Base-by-base conservation (phyloP, 2,329 filamentous ascomycete genomes). In the Emericellopsis cladophorae region DNA sequence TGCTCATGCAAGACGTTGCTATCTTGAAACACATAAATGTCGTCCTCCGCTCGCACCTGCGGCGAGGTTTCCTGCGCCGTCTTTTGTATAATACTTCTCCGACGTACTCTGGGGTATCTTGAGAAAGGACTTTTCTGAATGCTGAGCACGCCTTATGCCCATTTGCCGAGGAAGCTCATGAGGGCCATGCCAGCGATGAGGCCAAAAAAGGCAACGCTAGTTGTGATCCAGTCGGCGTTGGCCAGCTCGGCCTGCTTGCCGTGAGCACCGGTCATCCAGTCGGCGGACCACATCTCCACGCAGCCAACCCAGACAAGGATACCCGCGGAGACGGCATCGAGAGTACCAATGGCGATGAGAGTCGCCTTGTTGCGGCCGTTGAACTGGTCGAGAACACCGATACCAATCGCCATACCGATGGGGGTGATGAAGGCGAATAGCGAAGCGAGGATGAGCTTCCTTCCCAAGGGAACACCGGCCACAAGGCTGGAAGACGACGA, bases 301-400 rank as follows among this genome's bases (percentile, higher is more conserved):
- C 88, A 60, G 2, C 81, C 81, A 2, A 88, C 82, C 81, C 84
- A 89, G n/a, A 83, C 63, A 26, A 89, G 65, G 36, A 90, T 84
- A 23, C 84, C 84, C 0, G 84, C 81, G 1, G 77, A 84, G 9
- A 88, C 53, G 6, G 83, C 80, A 55, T 89, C 79, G 1, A 89
- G 65, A 0, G 81, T 85, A 1, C 82, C 84, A 31, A 88, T 76
- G 3, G 82, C 78, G 35, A 88, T 59, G 33, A 87, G 66, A 0
- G 83, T 88, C 2, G 68, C 66, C 4, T 67, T 71, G 48, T 84
- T 73, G 49, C 84, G 86, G 4, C 81, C 83, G 50, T 89, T 88
- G 61, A 87, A 88, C 8, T 66, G 56, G 31, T 79, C 61, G 23
- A 88, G 59, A 4, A 84, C 81, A 3, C 81, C 81, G 29, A 87